Evolutionary conservation across 1,284 basidiomycete genomes (phyloP), one percentile per base, ranked within the genome.

Genomic region (Agroathelia rolfsii): DNA sequence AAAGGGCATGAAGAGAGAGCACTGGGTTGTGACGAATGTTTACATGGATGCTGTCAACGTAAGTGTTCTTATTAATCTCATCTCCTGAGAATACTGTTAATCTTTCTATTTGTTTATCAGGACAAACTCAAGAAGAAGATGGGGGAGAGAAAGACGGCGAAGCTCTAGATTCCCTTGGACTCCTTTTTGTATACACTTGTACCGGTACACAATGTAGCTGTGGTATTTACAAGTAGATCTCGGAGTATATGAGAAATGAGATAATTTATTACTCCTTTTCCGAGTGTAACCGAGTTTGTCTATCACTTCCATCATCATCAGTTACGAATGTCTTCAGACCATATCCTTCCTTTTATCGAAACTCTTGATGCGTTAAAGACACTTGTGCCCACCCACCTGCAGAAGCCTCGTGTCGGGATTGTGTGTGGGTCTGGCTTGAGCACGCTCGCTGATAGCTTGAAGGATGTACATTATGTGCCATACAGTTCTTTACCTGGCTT

Each of bases 11-110:
- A 76, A 77, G 63, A 69, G 89, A 45, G 86, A 90, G 48, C 85
- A 95, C 59, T 95, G 90, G 86, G 92, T 93, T 23, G 65, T 88
- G 21, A 96, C 92, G 2, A 74, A 84, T 53, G 84, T 74, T 35
- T 95, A 92, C 58, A 82, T 94, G 77, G 86, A 93, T 58, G 74
- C 80, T 37, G 88, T 94, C 29, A 82, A 83, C 47, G 80, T 83
- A 44, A 57, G 72, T 61, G 16, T 10, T 28, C 10, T 10, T 30
- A 37, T 31, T 7, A 13, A 12, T 13, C 29, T 13, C 24, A 13
- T 6, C 10, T 1, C 10, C 17, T 24, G 30, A 6, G 14, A 6
- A 9, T 37, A 22, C 27, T 12, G 32, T 3, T 5, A 12, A 25
- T 10, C 15, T 16, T 24, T 7, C 12, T 28, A 18, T 6, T 11